These are phyloP conservation scores for Pascua sp. DNA, from an alignment of 1,284 basidiomycete species.

Conservation along the genomic window DNA sequence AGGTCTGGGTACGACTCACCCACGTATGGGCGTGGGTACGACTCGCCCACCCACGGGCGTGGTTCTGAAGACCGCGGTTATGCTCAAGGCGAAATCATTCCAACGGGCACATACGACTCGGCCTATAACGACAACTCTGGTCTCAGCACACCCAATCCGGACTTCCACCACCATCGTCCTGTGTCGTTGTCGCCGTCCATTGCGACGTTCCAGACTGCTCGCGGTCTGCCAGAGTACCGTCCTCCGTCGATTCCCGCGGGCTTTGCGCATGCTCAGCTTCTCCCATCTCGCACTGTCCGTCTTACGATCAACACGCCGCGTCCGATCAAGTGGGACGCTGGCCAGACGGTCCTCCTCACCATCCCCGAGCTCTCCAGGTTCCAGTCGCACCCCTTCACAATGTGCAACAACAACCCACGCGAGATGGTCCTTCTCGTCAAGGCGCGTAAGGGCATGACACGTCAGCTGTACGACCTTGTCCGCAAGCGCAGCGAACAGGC, in stretches of 20 bases:
- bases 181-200: neutral
- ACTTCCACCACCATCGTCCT: too few species aligned
- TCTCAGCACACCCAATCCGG: too few species aligned
- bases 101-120: slow-evolving; percentile 7
- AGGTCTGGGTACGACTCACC: too few species aligned
- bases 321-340: slow-evolving; percentile 67
- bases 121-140: neutral
- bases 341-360: slow-evolving; percentile 61
- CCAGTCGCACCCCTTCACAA: slow-evolving; percentile 78
- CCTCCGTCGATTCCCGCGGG: slow-evolving; percentile 41
- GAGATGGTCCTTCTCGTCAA: slow-evolving; percentile 72
- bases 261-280: slow-evolving; percentile 70
- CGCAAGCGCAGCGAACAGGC: slow-evolving; percentile 39
- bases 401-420: slow-evolving; percentile 62
- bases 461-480: slow-evolving; percentile 64
- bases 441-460: slow-evolving; percentile 71
- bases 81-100: slow-evolving; percentile 8
- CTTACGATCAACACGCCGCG: slow-evolving; percentile 64
- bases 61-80: neutral
- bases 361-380: slow-evolving; percentile 66
- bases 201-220: neutral
- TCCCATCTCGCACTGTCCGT: slow-evolving; percentile 73
- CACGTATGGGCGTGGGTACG: too few species aligned
- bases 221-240: neutral
- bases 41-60: neutral